phyloP scores from a whole-genome alignment of 2,329 filamentous ascomycete genomes.

The Aspergillus brasiliensis region DNA sequence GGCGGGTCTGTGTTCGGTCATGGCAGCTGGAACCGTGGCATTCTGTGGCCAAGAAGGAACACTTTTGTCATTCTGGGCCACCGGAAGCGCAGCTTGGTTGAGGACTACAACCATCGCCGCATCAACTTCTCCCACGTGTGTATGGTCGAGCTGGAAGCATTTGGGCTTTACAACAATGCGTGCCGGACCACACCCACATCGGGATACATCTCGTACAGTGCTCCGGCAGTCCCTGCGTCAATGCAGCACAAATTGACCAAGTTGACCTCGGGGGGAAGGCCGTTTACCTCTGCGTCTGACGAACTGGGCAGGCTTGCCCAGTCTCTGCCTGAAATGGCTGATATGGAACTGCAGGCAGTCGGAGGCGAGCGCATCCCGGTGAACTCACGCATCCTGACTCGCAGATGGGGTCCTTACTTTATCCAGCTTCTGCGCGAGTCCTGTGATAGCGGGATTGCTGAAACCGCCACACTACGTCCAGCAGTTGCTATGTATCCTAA shows the following conservation, averaged over 20 bases:
- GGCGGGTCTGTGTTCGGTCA: conserved; percentile 93
- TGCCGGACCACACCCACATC: conserved; percentile 76
- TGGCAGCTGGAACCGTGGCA: conserved; percentile 95
- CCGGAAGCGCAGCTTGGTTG: conserved; percentile 87
- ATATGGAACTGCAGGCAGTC: conserved; percentile 95
- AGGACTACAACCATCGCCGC: conserved; percentile 96
- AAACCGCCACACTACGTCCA: conserved; percentile 74
- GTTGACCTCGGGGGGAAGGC: conserved; percentile 71
- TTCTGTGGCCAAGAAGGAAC: conserved; percentile 90
- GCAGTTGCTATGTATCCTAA: conserved; percentile 59
- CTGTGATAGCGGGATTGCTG: conserved; percentile 67
- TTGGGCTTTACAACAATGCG: conserved; percentile 96
- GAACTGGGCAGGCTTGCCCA: conserved; percentile 82
- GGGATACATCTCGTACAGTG: conserved; percentile 81
- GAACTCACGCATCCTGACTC: conserved; percentile 83
- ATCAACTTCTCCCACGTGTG: conserved; percentile 98
- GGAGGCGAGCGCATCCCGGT: conserved; percentile 89
- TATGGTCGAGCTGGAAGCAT: conserved; percentile 94
- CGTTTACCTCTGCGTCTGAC: conserved; percentile 75
- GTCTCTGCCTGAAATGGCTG: conserved; percentile 78
- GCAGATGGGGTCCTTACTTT: conserved; percentile 94
- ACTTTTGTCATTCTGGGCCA: conserved; percentile 95
- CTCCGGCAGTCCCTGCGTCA: conserved; percentile 62
- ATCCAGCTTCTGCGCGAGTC: conserved; percentile 87
- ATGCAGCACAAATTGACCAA: conserved; percentile 52